Evolutionary conservation across 2,329 filamentous ascomycete genomes (phyloP).

Genomic region (Ophiocordyceps robertsii): DNA sequence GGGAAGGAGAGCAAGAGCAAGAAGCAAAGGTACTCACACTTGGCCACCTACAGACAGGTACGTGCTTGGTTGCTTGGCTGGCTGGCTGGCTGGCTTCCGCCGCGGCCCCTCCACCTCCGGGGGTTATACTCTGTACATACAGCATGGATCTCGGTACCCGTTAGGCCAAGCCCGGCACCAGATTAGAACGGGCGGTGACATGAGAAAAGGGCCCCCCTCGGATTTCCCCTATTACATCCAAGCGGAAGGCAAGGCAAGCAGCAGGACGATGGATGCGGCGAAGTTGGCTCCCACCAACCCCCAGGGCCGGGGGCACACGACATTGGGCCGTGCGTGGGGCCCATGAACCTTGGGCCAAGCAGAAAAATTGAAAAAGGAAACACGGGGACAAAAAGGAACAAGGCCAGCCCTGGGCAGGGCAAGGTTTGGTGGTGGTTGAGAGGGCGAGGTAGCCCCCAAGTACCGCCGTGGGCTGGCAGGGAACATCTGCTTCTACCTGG

Average conservation of each 20-base stretch:
- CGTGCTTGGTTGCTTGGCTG: not conserved
- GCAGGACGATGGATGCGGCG: constrained; percentile 6
- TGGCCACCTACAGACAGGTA: not conserved
- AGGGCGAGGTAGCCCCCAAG: no score
- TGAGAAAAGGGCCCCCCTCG: constrained; percentile 14
- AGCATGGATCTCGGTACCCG: constrained; percentile 6
- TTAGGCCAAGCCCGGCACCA: constrained; percentile 13
- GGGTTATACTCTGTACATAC: constrained; percentile 2
- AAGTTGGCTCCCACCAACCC: constrained; percentile 4
- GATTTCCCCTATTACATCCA: constrained; percentile 3
- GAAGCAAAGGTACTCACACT: not conserved
- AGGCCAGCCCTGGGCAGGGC: not conserved
- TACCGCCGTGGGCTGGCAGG: no score
- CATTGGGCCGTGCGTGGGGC: constrained; percentile 9
- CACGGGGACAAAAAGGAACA: not conserved
- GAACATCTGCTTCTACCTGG: no score
- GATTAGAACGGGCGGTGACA: constrained; percentile 21
- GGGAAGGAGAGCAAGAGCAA: not conserved
- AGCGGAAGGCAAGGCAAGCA: not conserved
- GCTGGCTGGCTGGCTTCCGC: not conserved
- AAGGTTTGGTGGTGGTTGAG: not conserved
- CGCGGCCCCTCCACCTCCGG: constrained; percentile 1
- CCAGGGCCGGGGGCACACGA: constrained; percentile 6
- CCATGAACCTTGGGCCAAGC: not conserved
- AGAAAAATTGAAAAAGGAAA: not conserved